Evolutionary conservation across 495 filamentous ascomycete species (phyloP), one percentile per base, ranked within the genome.

Genomic region (Venustampulla echinocandica): DNA sequence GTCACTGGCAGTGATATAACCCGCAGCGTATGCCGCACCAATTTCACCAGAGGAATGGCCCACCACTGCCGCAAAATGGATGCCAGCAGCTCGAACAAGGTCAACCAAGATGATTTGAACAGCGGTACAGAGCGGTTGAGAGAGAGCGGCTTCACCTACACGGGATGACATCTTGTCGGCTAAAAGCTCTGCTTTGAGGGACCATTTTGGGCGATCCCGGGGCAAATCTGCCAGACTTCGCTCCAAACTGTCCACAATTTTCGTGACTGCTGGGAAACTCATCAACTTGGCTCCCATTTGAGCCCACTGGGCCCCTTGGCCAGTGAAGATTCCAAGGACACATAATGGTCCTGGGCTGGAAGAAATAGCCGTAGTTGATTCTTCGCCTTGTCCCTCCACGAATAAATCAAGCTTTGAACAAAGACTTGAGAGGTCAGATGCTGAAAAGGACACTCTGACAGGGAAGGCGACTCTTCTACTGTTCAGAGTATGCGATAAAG

Each of bases 21-120:
- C 69, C 0, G 64, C 60, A 2, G 64, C 64, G 32, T 70, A 72
- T 0, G 71, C 69, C 0, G 69, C 71, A 0, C 37, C 69, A 41
- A 82, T 80, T 53, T 83, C 79, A n/a, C 79, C 79, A n/a, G 66
- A 73, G 0, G 76, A 80, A 50, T 81, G 77, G 14, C 79, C 79
- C 1, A 78, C 63, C 0, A 79, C 73, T 10, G 67, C 67, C 0
- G 49, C 28, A 0, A 70, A 64, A 1, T 40, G 22, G 6, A 81
- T 54, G 0, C 64, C 68, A 35, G 65, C 64, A 2, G 43, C 55
- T 1, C 33, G 23, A 0, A 81, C 54, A 1, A 80, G 37, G 4
- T 73, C 62, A 0, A 75, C 67, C 4, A 80, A 45, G 0, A 65
- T 22, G 14, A 76, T 56, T 36, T 74, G 68, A 0, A 74, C 18